These are phyloP conservation scores for Arachnopeziza araneosa DNA, from an alignment of 2,329 filamentous ascomycete genomes.

Conservation along the genomic window DNA sequence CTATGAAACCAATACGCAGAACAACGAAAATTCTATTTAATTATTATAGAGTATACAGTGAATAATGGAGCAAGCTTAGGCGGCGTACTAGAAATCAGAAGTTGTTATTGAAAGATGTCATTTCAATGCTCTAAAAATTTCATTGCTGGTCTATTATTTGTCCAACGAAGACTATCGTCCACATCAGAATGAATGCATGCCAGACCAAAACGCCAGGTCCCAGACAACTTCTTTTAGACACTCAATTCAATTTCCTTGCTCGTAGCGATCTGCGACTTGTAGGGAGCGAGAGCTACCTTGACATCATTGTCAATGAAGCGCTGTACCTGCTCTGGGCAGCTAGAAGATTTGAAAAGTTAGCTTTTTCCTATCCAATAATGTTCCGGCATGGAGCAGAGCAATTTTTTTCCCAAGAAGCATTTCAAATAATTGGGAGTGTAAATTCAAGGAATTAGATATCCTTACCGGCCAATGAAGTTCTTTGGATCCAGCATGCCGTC, in stretches of 20 bases:
- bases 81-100: too few species aligned
- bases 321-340: background rate
- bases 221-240: background rate
- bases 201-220: background rate
- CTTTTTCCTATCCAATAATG: background rate
- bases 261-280: background rate
- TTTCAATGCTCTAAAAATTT: too few species aligned
- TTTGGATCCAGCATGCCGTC: constrained; percentile 61
- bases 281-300: background rate
- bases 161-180: background rate
- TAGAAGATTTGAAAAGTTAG: background rate
- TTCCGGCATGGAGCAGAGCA: background rate
- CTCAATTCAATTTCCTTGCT: background rate
- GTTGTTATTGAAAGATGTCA: too few species aligned
- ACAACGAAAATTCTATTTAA: too few species aligned
- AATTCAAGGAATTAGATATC: background rate
- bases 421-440: background rate
- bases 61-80: too few species aligned
- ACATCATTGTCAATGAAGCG: background rate
- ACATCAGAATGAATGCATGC: background rate
- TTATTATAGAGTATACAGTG: too few species aligned
- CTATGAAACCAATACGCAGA: too few species aligned
- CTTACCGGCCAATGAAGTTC: constrained; percentile 48
- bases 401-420: background rate
- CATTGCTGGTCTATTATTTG: background rate